These are phyloP conservation scores for Colletotrichum sp. DNA, from an alignment of 2,329 filamentous ascomycete genomes.

Conservation along the genomic window DNA sequence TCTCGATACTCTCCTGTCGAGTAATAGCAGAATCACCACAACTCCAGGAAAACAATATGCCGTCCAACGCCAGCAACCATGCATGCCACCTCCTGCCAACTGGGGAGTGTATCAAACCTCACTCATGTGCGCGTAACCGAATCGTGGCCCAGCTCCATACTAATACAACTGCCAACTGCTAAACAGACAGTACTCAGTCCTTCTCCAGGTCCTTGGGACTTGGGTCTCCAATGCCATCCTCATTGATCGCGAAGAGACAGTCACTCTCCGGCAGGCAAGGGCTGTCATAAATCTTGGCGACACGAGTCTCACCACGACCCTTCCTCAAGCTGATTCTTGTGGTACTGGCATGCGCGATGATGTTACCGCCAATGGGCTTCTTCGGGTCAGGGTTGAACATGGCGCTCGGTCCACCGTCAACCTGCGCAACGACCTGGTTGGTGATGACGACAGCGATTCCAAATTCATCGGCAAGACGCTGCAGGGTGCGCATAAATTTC, in stretches of 20 bases:
- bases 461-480: constrained; percentile 81
- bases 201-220: constrained; percentile 95
- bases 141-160: neutral
- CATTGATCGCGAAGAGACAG: constrained; percentile 94
- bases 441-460: constrained; percentile 98
- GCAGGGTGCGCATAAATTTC: constrained; percentile 86
- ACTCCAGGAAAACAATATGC: neutral
- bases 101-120: neutral
- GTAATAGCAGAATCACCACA: neutral
- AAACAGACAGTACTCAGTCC: constrained; percentile 49
- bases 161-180: neutral
- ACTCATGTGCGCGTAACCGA: constrained; percentile 9
- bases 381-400: constrained; percentile 99
- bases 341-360: constrained; percentile 96
- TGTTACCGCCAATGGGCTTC: constrained; percentile 98
- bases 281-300: constrained; percentile 99
- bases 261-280: constrained; percentile 97
- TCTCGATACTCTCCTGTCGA: neutral
- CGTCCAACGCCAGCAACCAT: constrained; percentile 36
- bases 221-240: constrained; percentile 95
- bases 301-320: constrained; percentile 90
- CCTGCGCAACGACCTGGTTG: constrained; percentile 97
- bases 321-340: constrained; percentile 96
- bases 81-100: constrained; percentile 19
- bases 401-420: constrained; percentile 91